Evolutionary conservation across 495 filamentous ascomycete genomes (phyloP).

Genomic region (Saxophila tyrrhenica): DNA sequence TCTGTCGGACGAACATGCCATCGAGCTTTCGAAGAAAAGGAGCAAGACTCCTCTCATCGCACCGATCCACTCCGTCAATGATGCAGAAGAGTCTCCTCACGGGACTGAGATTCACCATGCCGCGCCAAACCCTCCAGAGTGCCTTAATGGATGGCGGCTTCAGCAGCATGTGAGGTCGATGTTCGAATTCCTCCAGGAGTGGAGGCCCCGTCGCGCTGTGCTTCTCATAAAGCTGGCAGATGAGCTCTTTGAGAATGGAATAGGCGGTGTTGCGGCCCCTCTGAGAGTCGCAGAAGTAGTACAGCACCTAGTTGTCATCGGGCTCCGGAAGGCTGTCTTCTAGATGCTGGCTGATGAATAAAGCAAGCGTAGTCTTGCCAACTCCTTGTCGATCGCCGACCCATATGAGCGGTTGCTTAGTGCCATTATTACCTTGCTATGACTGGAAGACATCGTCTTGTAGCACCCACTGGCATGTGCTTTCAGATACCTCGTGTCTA

Average conservation of each 20-base stretch:
- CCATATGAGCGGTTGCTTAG: background rate
- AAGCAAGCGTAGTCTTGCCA: background rate
- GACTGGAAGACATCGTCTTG: background rate
- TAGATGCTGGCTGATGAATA: constrained; percentile 1
- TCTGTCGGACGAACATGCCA: background rate
- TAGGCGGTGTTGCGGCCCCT: background rate
- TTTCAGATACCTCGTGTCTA: background rate
- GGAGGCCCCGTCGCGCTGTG: background rate
- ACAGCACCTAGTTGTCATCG: background rate
- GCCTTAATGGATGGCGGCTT: background rate
- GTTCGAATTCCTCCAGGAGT: background rate
- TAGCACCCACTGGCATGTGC: constrained; percentile 4
- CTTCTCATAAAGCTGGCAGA: background rate
- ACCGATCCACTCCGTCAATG: background rate
- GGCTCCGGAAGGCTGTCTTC: background rate
- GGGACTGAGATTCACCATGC: background rate
- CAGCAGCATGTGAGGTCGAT: background rate
- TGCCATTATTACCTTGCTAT: background rate
- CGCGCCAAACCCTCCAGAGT: background rate
- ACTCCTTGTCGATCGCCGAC: background rate
- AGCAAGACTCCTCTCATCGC: background rate
- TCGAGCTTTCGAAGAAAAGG: background rate
- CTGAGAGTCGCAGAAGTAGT: background rate
- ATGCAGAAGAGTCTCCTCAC: background rate
- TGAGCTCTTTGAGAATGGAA: background rate